Evolutionary conservation across 371 early-diverging fungal genomes (phyloP).

Genomic region (Mucor plumbeus): DNA sequence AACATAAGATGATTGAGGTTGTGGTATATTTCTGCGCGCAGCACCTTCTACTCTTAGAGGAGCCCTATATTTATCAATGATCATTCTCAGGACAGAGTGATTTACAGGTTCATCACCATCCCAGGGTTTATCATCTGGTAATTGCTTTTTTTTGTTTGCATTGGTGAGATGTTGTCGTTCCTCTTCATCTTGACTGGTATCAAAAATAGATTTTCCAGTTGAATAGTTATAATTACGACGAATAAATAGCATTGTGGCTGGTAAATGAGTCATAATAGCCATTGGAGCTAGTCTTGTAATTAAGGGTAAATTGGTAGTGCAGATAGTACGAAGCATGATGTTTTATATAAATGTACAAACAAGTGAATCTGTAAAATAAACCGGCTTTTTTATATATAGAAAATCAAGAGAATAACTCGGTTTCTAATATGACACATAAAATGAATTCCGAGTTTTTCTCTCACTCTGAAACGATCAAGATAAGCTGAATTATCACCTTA

Average conservation of each 20-base stretch:
- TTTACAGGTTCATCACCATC: slow-evolving; percentile 37
- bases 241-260: not conserved
- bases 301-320: not conserved
- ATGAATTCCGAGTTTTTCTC: not conserved
- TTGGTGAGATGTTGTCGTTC: not conserved
- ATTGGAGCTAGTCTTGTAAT: not conserved
- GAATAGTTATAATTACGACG: not conserved
- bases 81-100: slow-evolving; percentile 39
- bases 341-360: not conserved
- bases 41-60: slow-evolving; percentile 44
- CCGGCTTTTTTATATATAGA: not conserved
- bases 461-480: not conserved
- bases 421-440: slow-evolving; percentile 7
- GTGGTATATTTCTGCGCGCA: slow-evolving; percentile 34
- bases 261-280: not conserved
- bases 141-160: slow-evolving; percentile 17
- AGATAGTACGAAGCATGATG: slow-evolving; percentile 8
- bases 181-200: not conserved
- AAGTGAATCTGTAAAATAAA: not conserved
- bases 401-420: not conserved
- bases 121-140: slow-evolving; percentile 37
- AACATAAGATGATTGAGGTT: slow-evolving; percentile 22
- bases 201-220: not conserved
- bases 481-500: not conserved
- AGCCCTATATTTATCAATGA: slow-evolving; percentile 38